Base-by-base conservation (phyloP, 768 basidiomycete genomes). In the Lactarius hengduanensis region DNA sequence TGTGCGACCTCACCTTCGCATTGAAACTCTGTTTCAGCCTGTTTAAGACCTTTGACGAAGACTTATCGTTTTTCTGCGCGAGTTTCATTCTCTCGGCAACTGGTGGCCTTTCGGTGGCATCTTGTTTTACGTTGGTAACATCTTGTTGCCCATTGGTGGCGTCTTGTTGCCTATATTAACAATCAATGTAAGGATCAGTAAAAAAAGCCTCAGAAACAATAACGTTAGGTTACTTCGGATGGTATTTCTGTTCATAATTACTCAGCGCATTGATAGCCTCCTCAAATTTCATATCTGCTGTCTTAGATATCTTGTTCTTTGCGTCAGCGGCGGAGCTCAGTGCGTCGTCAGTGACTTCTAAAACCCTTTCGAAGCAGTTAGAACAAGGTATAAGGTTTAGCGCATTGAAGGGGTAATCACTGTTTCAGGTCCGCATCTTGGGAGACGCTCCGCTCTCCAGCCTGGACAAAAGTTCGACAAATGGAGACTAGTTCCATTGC, bases 391-490 rank as follows among this genome's bases (percentile, higher is more conserved):
- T 7, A 32, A 10, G 7, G 43, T n/a, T 32, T 10, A 36, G 15
- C 26, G 38, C 32, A 22, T 54, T 18, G 3, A 18, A 4, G 4
- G 32, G 13, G 13, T 16, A 10, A 41, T 56, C 54, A 62, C 65
- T 0, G 16, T 66, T 30, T 57, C 5, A 66, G 61, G 10, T 53
- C 2, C 5, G 11, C 10, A 56, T 56, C 28, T 13, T 43, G 36
- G 30, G 1, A 5, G 16, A 10, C 10, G 22, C 20, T 20, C 11
- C 38, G 45, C 15, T 50, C 22, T 13, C 55, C 40, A 8, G n/a
- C 60, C 10, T 22, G 43, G 11, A 62, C 45, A 36, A 66, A 66
- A 10, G 9, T 7, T 40, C 67, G 64, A 30, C 64, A 65, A 8
- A 61, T 45, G 11, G 58, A 59, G 13, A 62, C 13, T 0, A 62